Percentiles rank a stretch among this genome's conserved stretches.
Conservation (phyloP, 805 yeast genomes). For the Nematodospora valgi region DNA sequence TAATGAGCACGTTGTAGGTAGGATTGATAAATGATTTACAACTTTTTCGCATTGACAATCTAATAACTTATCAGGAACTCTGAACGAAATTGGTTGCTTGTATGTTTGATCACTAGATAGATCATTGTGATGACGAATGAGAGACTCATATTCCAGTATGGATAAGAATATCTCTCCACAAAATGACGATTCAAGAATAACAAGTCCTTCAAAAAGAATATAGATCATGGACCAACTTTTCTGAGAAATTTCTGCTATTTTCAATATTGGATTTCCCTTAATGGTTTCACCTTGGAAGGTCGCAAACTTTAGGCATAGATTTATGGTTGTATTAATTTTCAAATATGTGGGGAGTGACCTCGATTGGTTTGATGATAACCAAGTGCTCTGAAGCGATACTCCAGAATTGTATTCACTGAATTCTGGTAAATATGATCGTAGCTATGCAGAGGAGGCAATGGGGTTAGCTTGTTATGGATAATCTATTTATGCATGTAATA, state of each 20-base stretch:
- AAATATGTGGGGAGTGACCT: too few relatives aligned
- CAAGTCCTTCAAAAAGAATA: constrained; percentile 9
- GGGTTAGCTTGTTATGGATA: constrained; percentile 2
- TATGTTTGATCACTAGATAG: constrained; percentile 2
- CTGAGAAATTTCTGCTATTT: too few relatives aligned
- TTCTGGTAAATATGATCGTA: constrained; percentile 1
- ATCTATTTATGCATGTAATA: constrained; percentile 10
- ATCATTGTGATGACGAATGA: not conserved
- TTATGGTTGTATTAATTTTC: too few relatives aligned
- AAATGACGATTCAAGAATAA: not conserved
- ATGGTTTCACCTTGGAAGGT: too few relatives aligned
- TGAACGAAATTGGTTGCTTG: constrained; percentile 10
- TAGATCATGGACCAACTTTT: too few relatives aligned
- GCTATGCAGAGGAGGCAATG: constrained; percentile 6
- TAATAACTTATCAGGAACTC: constrained; percentile 10
- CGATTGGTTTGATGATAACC: too few relatives aligned
- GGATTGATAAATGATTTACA: constrained; percentile 8
- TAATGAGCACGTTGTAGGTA: constrained; percentile 6
- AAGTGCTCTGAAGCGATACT: too few relatives aligned
- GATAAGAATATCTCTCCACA: constrained; percentile 7
- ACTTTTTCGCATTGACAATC: constrained; percentile 6
- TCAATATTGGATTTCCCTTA: too few relatives aligned
- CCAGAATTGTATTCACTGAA: too few relatives aligned
- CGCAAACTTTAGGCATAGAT: too few relatives aligned
- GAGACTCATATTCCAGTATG: constrained; percentile 9